phyloP scores from a whole-genome alignment of 371 early-diverging fungal species.

The Zopfochytrium polystomum region DNA sequence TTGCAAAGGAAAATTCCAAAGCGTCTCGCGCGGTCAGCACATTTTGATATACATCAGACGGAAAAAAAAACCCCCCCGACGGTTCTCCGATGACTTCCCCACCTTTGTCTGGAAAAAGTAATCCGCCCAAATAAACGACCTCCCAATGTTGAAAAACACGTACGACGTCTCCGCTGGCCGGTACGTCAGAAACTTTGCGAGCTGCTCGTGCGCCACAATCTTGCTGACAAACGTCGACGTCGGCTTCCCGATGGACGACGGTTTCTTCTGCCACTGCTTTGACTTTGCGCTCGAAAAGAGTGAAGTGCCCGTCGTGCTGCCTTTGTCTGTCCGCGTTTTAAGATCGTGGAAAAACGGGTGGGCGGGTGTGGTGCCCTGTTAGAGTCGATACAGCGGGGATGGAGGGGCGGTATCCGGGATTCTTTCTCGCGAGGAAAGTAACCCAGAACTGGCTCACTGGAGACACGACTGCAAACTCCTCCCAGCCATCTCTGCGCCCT shows the following conservation, averaged over 20 bases:
- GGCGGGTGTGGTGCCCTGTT: background rate
- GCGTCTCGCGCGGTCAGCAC: background rate
- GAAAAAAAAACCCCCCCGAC: too few relatives aligned
- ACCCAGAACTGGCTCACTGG: too few relatives aligned
- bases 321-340: conserved; percentile 4
- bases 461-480: too few relatives aligned
- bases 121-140: conserved; percentile 77
- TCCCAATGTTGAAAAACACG: conserved; percentile 79
- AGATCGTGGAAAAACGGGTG: background rate
- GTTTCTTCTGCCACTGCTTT: conserved; percentile 22
- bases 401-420: background rate
- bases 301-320: conserved; percentile 15
- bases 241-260: conserved; percentile 23
- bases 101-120: conserved; percentile 63
- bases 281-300: conserved; percentile 26
- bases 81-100: too few relatives aligned
- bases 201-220: conserved; percentile 75
- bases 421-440: conserved; percentile 6
- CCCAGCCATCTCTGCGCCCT: too few relatives aligned
- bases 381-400: background rate
- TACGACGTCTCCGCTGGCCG: conserved; percentile 69
- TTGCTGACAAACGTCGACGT: conserved; percentile 67
- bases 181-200: conserved; percentile 70
- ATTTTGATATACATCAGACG: too few relatives aligned
- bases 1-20: background rate